A percentile compares a stretch with the other conserved stretches of the same genome.
Evolutionary conservation across 1,284 basidiomycete species (phyloP).

Genomic region (Ustilago shanxiensis): DNA sequence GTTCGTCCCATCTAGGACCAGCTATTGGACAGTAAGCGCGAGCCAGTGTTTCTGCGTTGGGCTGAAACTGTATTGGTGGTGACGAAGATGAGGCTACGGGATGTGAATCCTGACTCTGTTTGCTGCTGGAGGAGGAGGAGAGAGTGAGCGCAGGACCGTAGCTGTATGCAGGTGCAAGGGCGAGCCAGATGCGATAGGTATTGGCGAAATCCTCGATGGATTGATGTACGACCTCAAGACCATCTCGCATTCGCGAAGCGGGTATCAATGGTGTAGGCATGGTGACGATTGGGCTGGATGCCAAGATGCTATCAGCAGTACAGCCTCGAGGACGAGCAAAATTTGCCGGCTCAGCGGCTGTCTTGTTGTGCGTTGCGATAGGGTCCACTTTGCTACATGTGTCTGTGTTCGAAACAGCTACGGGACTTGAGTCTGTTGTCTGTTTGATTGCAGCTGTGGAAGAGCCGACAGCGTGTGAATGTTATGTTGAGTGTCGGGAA

Average conservation of each 20-base stretch:
- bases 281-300: too few relatives aligned
- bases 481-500: neutral
- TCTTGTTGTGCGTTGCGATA: neutral
- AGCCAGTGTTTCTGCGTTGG: constrained; percentile 30
- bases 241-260: constrained; percentile 40
- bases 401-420: neutral
- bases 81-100: neutral
- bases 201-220: constrained; percentile 37
- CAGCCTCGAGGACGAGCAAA: too few relatives aligned
- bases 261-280: constrained; percentile 35
- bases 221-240: constrained; percentile 25
- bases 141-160: constrained; percentile 24
- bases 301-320: too few relatives aligned
- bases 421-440: neutral
- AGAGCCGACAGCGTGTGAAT: neutral
- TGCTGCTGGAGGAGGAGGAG: neutral
- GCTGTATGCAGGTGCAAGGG: constrained; percentile 42
- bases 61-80: neutral
- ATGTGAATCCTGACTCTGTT: neutral
- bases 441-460: neutral
- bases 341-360: neutral
- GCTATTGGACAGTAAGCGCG: constrained; percentile 42
- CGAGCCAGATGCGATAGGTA: constrained; percentile 37
- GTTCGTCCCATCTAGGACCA: constrained; percentile 45
- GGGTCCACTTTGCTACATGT: neutral